Conservation (phyloP, 2,329 filamentous ascomycete species). For the Chaetomiaceae sp. region DNA sequence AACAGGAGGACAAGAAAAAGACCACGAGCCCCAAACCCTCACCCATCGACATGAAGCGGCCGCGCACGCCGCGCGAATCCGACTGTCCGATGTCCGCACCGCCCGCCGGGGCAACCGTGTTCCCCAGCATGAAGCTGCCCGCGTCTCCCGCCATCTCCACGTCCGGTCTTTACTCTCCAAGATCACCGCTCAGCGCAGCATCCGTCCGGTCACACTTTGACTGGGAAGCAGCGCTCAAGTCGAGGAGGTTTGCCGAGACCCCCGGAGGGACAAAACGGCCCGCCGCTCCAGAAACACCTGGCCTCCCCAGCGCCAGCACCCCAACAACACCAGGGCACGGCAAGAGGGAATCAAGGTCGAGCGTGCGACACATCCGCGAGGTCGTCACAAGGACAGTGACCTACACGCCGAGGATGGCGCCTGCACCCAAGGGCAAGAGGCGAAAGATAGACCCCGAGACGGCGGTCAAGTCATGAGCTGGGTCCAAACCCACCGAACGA, state of each 20-base stretch:
- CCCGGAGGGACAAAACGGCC: constrained; percentile 36
- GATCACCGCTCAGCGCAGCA: constrained; percentile 70
- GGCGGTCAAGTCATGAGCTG: constrained; percentile 24
- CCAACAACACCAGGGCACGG: constrained; percentile 16
- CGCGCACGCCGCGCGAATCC: constrained; percentile 24
- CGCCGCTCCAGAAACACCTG: constrained; percentile 22
- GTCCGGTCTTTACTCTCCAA: constrained; percentile 56
- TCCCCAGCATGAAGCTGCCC: constrained; percentile 69
- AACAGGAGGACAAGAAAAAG: constrained; percentile 39
- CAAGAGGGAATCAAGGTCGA: constrained; percentile 53
- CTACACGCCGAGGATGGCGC: constrained; percentile 80
- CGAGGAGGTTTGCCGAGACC: constrained; percentile 54
- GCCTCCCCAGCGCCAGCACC: constrained; percentile 7
- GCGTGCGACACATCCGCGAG: constrained; percentile 70
- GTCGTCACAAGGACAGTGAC: constrained; percentile 93
- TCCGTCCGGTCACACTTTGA: constrained; percentile 68
- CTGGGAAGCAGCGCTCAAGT: constrained; percentile 69
- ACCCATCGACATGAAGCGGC: constrained; percentile 24
- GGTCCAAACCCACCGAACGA: too few species aligned
- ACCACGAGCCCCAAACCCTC: constrained; percentile 21
- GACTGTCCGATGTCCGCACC: constrained; percentile 55
- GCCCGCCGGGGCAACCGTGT: constrained; percentile 54
- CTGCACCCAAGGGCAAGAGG: constrained; percentile 88
- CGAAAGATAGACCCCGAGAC: constrained; percentile 56
- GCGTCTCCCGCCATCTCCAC: constrained; percentile 66